Evolutionary conservation across 306 rosid genomes (phyloP), one percentile per base, ranked within the genome.

Genomic region (Dalbergia oliveri): DNA sequence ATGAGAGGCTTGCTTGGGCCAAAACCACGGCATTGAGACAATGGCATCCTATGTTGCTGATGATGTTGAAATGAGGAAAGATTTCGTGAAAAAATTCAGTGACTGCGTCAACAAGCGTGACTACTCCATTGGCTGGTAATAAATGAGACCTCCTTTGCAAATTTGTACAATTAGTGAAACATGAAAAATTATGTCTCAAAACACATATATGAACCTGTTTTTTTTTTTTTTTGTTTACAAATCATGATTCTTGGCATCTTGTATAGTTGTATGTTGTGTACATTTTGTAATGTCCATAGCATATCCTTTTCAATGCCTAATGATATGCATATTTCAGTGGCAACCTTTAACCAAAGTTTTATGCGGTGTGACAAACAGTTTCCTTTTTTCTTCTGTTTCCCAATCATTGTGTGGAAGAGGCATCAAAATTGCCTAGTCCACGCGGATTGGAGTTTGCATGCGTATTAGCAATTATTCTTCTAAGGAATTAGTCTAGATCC

Each of bases 1-100:
- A 66, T 10, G 97, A 90, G 75, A 81, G 99, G 47, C 62, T 91
- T 58, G 97, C 97, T 13, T 96, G 99, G 98, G 85, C 93, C 15
- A 91, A 91, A 82, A 89, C 94, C 9, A 33, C 54, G 0, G 87
- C 88, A 5, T 91, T 3, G 85, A 86, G 8, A 73, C 92, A 6
- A 87, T 96, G 7, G 79, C 84, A 33, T 81, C 91, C 45, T 73
- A 86, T 81, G 83, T 84, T 62, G 41, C 21, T 6, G 60, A 37
- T 14, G 82, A 86, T 60, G 69, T 66, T 21, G 77, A 83, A 33
- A 72, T 67, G 75, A 87, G 88, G 62, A 84, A 75, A 66, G 80
- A 84, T 66, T 93, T 96, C 53, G 61, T 89, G 0, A 77, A 66
- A 60, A 84, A 76, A 12, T 88, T 91, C 87, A 85, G 10, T 70